Percentiles rank a stretch among this genome's conserved stretches.
These are phyloP conservation scores for Trametes cingulata DNA, from an alignment of 768 basidiomycete genomes.

Conservation along the genomic window DNA sequence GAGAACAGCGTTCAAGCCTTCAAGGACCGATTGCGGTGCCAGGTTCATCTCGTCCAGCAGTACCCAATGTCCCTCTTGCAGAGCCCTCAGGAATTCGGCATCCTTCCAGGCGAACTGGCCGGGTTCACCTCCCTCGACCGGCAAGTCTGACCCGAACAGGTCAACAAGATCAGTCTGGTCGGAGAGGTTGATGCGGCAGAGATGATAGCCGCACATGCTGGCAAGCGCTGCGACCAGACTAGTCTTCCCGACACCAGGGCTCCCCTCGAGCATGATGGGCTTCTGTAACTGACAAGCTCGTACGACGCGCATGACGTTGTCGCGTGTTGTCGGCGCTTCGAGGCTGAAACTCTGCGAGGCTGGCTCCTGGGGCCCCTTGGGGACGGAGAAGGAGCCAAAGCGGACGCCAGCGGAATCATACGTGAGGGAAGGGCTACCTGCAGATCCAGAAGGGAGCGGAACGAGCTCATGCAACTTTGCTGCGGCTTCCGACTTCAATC, in stretches of 20 bases:
- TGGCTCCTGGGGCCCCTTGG: constrained; percentile 50
- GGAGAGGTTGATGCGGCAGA: constrained; percentile 95
- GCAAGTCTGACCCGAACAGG: constrained; percentile 94
- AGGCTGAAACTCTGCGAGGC: constrained; percentile 65
- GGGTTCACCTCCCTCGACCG: constrained; percentile 85
- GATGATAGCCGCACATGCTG: constrained; percentile 68
- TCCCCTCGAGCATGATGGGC: constrained; percentile 94
- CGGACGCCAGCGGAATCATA: constrained; percentile 37
- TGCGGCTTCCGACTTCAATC: constrained; percentile 61
- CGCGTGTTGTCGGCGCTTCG: constrained; percentile 82
- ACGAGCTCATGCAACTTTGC: constrained; percentile 56
- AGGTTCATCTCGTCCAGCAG: constrained; percentile 99
- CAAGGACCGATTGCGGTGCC: constrained; percentile 93
- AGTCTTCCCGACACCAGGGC: constrained; percentile 98
- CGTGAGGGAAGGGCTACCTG: background rate
- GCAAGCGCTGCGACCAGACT: constrained; percentile 89
- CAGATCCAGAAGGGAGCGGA: constrained; percentile 36
- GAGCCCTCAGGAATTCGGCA: constrained; percentile 89
- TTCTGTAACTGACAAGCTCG: constrained; percentile 89
- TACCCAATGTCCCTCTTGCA: constrained; percentile 98
- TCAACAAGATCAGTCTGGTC: constrained; percentile 98
- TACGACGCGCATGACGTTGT: constrained; percentile 85
- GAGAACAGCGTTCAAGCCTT: constrained; percentile 93
- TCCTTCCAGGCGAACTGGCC: constrained; percentile 98
- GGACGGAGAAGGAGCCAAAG: constrained; percentile 75